Percentiles rank a stretch among this genome's conserved stretches.
Conservation (phyloP, 169 alveolate genomes). For the Eimeria maxima region DNA sequence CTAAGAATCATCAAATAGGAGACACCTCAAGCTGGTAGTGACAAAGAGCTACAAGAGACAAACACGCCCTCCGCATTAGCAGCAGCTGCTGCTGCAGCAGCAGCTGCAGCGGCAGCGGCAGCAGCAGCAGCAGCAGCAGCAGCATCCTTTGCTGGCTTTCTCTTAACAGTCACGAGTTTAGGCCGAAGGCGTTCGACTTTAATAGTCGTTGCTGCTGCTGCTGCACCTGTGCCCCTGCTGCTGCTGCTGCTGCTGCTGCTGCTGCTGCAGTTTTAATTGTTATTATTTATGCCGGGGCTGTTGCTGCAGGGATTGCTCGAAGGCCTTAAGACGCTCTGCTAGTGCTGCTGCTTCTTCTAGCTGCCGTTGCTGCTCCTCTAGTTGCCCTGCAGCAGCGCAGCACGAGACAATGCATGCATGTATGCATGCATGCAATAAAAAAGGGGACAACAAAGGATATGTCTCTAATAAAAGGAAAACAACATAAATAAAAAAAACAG, state of each 20-base stretch:
- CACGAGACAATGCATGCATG: not conserved
- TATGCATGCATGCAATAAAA: not conserved
- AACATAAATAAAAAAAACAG: not conserved
- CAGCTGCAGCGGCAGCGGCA: slow-evolving; percentile 8
- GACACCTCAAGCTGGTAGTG: not conserved
- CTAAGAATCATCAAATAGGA: not conserved
- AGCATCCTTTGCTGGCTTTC: not conserved
- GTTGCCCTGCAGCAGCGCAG: slow-evolving; percentile 37
- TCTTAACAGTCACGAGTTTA: no score
- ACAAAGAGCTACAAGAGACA: not conserved
- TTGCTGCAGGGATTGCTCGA: not conserved
- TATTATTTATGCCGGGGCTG: not conserved
- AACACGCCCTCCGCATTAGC: not conserved
- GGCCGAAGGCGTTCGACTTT: no score
- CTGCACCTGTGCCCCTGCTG: not conserved
- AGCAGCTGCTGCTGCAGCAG: not conserved
- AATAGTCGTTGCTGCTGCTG: not conserved
- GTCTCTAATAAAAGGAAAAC: not conserved
- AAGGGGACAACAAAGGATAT: not conserved
- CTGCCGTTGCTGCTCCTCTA: slow-evolving; percentile 65
- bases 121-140: not conserved
- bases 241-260: no score
- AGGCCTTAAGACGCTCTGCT: slow-evolving; percentile 36
- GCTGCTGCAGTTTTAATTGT: not conserved
- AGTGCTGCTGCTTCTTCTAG: slow-evolving; percentile 58